Evolutionary conservation across 305 asterid species (phyloP), one percentile per base, ranked within the genome.

Genomic region (Solanum hybrid): DNA sequence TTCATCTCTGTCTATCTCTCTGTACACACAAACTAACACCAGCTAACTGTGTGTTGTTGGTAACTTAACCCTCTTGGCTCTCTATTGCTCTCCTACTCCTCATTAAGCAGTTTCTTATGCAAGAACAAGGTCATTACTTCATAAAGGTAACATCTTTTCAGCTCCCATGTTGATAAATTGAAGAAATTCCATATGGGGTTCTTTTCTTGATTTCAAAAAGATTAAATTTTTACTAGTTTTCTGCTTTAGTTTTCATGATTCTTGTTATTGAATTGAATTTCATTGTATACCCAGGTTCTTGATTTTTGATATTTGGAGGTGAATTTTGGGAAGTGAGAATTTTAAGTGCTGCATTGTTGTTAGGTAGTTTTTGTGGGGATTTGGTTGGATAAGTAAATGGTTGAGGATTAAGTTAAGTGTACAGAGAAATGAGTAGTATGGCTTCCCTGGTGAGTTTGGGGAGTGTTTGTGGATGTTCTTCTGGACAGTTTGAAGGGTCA

Each of bases 391-490:
- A 95, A 95, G 94, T 95, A 79, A 70, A 90, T 93, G 92, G 79
- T 86, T 81, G 86, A 57, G 89, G 20, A 79, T 81, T 86, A 51
- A 89, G 90, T 72, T 95, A 93, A 90, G 90, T 89, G 89, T 81
- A 41, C 39, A 87, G 90, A 90, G 87, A 57, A 82, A 97, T 98
- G 99, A 94, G 96, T 95, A 93, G 93, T 90, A 94, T 95, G 92
- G 98, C 98, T 98, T 98, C 99, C 97, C 94, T 95, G 20, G 97
- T 94, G 91, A 95, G 93, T 94, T 93, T 98, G 96, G 99, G 99
- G 93, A 94, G 98, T 89, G 92, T 93, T 91, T 95, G 94, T 89
- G 90, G 94, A 93, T 92, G 92, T 89, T 95, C 99, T 72, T 91
- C 96, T 45, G 94, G 98, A 29, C 94, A 94, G 89, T 91, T 95